Percentiles rank a stretch among this genome's conserved stretches.
phyloP scores from a whole-genome alignment of 2,329 filamentous ascomycete species.

The Stenocarpella maydis region DNA sequence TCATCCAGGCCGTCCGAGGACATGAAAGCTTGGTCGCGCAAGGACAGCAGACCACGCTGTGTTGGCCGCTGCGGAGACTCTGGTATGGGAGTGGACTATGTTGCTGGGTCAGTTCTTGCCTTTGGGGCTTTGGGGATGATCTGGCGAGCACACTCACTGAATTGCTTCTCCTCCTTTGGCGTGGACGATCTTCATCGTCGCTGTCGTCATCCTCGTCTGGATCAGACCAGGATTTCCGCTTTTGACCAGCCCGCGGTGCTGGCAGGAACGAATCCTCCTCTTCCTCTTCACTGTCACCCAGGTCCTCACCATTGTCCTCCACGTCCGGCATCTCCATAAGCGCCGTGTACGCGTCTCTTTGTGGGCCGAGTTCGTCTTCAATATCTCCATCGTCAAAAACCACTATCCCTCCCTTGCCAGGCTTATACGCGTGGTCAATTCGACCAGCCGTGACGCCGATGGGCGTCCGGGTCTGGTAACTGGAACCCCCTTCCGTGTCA shows the following conservation, averaged over 20 bases:
- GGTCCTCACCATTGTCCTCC: slow-evolving; percentile 74
- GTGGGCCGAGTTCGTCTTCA: slow-evolving; percentile 76
- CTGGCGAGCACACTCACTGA: slow-evolving; percentile 67
- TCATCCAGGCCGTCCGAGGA: slow-evolving; percentile 56
- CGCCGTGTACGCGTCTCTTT: slow-evolving; percentile 85
- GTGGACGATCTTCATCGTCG: slow-evolving; percentile 78
- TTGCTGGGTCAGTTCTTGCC: slow-evolving; percentile 51
- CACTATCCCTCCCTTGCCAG: slow-evolving; percentile 85
- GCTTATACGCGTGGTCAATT: slow-evolving; percentile 75
- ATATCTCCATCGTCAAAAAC: slow-evolving; percentile 98
- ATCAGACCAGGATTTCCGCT: slow-evolving; percentile 83
- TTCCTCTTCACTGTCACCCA: slow-evolving; percentile 66
- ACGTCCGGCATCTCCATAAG: slow-evolving; percentile 90
- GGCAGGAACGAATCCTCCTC: slow-evolving; percentile 52
- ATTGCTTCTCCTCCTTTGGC: slow-evolving; percentile 85
- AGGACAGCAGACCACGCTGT: slow-evolving; percentile 66
- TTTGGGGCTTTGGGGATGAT: not conserved
- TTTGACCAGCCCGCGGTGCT: slow-evolving; percentile 61
- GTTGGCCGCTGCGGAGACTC: slow-evolving; percentile 68
- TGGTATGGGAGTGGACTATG: slow-evolving; percentile 71
- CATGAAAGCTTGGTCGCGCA: slow-evolving; percentile 56
- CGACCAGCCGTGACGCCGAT: slow-evolving; percentile 76
- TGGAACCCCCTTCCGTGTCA: slow-evolving; percentile 55
- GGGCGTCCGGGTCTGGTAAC: slow-evolving; percentile 61
- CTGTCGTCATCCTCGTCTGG: slow-evolving; percentile 74